Evolutionary conservation across 1,284 basidiomycete genomes (phyloP), one percentile per base, ranked within the genome.

Genomic region (Austropuccinia psidii): DNA sequence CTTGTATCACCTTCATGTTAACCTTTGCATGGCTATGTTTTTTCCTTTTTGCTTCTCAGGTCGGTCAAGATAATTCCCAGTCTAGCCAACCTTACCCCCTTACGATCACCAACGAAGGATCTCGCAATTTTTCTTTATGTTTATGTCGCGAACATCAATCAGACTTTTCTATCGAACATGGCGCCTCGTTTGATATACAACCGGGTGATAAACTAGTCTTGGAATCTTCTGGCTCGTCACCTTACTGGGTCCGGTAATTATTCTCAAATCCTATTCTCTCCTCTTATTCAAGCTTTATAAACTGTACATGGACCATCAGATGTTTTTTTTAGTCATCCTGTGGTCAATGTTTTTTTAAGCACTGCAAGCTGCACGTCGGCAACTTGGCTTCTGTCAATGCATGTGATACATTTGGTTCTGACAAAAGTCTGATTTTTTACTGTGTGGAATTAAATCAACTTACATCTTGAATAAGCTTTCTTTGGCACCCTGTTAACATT

Each of bases 401-500:
- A 11, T 55, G 17, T 15, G 39, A n/a, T 24, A n/a, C 13, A 15
- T 65, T 50, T 15, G 31, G 24, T 52, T 50, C 29, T 6, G 39
- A n/a, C n/a, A n/a, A n/a, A n/a, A n/a, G n/a, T n/a, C n/a, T n/a
- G n/a, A n/a, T n/a, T n/a, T n/a, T n/a, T n/a, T n/a, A n/a, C n/a
- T n/a, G n/a, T n/a, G n/a, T n/a, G n/a, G n/a, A n/a, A n/a, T n/a
- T n/a, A n/a, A n/a, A n/a, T n/a, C n/a, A n/a, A n/a, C n/a, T n/a
- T n/a, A n/a, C n/a, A n/a, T n/a, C n/a, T n/a, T n/a, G n/a, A n/a
- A n/a, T 7, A 54, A 67, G 65, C 1, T 67, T 67, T 54, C 50
- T 13, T 52, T 67, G 65, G 65, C 47, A 31, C n/a, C 65, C 49
- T 35, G 65, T 67, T 19, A 55, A 67, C 21, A 41, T 67, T 37